phyloP scores from a whole-genome alignment of 768 basidiomycete species.

The Trametes coccinea region DNA sequence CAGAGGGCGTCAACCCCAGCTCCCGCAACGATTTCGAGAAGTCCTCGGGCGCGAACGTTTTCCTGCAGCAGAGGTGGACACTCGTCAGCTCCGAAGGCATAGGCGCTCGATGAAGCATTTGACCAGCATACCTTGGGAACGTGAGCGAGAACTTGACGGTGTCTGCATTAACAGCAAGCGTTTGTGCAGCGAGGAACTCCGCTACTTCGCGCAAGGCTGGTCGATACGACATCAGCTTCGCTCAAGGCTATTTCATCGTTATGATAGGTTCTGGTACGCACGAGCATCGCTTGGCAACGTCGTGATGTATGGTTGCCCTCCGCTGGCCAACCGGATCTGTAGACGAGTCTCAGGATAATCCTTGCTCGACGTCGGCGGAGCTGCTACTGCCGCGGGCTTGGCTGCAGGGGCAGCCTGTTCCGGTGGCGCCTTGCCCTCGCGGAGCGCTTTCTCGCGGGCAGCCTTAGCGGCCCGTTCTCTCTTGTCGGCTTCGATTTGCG shows the following conservation, averaged over 20 bases:
- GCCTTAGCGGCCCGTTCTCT: conserved; percentile 82
- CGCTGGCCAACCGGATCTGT: conserved; percentile 84
- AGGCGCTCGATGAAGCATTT: background rate
- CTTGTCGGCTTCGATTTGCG: conserved; percentile 95
- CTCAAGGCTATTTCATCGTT: background rate
- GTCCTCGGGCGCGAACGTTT: conserved; percentile 71
- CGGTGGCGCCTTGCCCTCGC: conserved; percentile 66
- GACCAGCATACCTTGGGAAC: conserved; percentile 71
- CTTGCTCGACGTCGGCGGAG: conserved; percentile 51
- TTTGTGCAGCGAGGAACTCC: conserved; percentile 82
- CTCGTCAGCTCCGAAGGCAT: background rate
- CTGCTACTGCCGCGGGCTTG: conserved; percentile 36
- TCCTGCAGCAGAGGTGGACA: conserved; percentile 45
- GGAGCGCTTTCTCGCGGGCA: conserved; percentile 87
- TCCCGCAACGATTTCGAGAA: conserved; percentile 80
- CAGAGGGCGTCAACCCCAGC: conserved; percentile 88
- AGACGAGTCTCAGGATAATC: conserved; percentile 88
- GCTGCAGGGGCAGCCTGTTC: conserved; percentile 35
- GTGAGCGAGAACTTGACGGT: conserved; percentile 76
- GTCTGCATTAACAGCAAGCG: conserved; percentile 67
- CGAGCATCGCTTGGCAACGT: conserved; percentile 79
- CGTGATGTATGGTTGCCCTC: conserved; percentile 78
- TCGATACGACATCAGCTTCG: background rate
- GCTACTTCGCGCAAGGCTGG: conserved; percentile 83
- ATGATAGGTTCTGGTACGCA: conserved; percentile 38